phyloP scores from a whole-genome alignment of 768 basidiomycete species.

The Brasilioporus rufonigricans region DNA sequence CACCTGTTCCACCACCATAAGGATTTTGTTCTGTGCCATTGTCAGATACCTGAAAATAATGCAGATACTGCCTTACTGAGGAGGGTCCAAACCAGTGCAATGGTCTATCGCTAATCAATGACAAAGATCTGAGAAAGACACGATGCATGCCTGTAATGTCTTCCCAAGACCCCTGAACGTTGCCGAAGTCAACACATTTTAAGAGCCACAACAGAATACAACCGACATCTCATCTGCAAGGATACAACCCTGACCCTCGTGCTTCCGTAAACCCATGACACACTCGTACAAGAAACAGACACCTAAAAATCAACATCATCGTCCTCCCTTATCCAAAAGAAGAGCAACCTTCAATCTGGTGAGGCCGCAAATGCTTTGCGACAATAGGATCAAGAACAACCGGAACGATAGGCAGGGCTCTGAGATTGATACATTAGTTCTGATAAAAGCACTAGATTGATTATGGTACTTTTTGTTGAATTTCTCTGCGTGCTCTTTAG shows the following conservation, averaged over 20 bases:
- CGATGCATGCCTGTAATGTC: slow-evolving; percentile 64
- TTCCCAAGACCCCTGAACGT: slow-evolving; percentile 90
- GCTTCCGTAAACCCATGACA: slow-evolving; percentile 90
- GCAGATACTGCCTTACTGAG: slow-evolving; percentile 59
- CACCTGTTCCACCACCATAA: slow-evolving; percentile 52
- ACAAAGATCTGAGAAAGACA: neutral
- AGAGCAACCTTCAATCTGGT: slow-evolving; percentile 79
- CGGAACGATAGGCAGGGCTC: slow-evolving; percentile 61
- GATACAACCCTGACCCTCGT: slow-evolving; percentile 92
- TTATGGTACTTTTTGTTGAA: slow-evolving; percentile 65
- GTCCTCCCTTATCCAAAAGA: neutral
- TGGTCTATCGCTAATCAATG: slow-evolving; percentile 48
- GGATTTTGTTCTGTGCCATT: slow-evolving; percentile 72
- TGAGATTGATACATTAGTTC: slow-evolving; percentile 27
- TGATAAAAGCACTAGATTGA: slow-evolving; percentile 3
- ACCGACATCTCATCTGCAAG: slow-evolving; percentile 93
- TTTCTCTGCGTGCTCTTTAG: slow-evolving; percentile 58
- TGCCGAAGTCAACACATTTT: slow-evolving; percentile 11
- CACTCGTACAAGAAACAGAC: slow-evolving; percentile 92
- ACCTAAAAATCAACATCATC: slow-evolving; percentile 38
- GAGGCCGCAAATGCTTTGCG: slow-evolving; percentile 70
- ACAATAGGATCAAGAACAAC: slow-evolving; percentile 93
- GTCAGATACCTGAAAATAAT: neutral
- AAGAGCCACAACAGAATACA: neutral
- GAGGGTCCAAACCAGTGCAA: slow-evolving; percentile 89